Evolutionary conservation across 1,139 yeast genomes (phyloP), one percentile per base, ranked within the genome.

Genomic region (Kazachstania sp.): DNA sequence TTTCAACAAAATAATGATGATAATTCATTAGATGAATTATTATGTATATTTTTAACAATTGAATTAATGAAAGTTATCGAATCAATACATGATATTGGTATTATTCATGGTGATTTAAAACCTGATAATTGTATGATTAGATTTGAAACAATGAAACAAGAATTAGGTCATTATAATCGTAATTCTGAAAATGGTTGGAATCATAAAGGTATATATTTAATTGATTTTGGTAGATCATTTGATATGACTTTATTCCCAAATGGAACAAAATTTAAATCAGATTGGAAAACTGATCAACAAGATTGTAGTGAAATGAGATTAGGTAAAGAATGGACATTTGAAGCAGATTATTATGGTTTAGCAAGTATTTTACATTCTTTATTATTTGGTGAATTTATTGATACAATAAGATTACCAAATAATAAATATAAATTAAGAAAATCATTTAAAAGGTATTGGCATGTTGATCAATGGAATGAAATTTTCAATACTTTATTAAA

Each of bases 41-140:
- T 88, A 3, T 78, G 78, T 7, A 73, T 85, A 46, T 83, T 78
- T 57, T 68, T 87, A 39, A 71, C 94, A 0, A 66, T 78, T 8
- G 86, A 86, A 57, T 63, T 86, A 23, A 61, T 86, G 44, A 73
- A 78, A 46, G 70, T 78, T 0, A 66, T 86, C 1, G 87, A 83
- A 54, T 64, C 71, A 1, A 65, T 90, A 29, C 97, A 90, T 59
- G 63, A 67, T 0, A 68, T 75, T 12, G 82, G 83, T 0, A 78
- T 88, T 1, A 70, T 90, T 16, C 97, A 90, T 66, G 95, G 96
- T 1, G 95, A 87, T 61, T 66, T 88, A 49, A 86, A 84, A 59
- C 84, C 95, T 0, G 95, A 86, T 52, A 88, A 88, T 59, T 84
- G 94, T 54, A 85, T 90, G 95, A 62, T 87, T 0, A 66, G 84